Evolutionary conservation across 768 basidiomycete species (phyloP).

Genomic region (Sporobolomyces roseus): DNA sequence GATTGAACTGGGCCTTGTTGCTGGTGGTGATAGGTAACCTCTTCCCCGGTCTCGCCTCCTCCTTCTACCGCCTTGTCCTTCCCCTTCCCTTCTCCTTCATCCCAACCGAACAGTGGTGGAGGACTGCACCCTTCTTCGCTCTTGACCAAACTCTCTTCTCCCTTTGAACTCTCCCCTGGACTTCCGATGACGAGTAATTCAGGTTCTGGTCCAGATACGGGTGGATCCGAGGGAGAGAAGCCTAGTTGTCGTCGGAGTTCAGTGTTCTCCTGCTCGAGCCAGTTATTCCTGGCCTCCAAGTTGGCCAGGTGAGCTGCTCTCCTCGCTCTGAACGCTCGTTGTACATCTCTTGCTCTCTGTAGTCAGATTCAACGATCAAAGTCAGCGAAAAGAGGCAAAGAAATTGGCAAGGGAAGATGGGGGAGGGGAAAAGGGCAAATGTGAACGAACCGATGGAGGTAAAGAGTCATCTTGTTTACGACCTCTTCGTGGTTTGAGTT

Average conservation of each 20-base stretch:
- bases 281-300: conserved; percentile 71
- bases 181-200: background rate
- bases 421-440: background rate
- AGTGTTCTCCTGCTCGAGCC: conserved; percentile 78
- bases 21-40: too few species aligned
- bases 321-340: conserved; percentile 81
- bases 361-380: too few species aligned
- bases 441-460: conserved; percentile 17
- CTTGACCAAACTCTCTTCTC: conserved; percentile 9
- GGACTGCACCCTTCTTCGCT: background rate
- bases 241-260: conserved; percentile 67
- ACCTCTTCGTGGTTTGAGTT: conserved; percentile 10
- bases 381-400: background rate
- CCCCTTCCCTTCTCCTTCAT: background rate
- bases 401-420: background rate
- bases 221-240: conserved; percentile 67
- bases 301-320: conserved; percentile 82
- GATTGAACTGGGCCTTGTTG: too few species aligned
- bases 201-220: conserved; percentile 55
- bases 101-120: conserved; percentile 1
- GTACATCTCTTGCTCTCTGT: conserved; percentile 66
- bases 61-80: background rate
- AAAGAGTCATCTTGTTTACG: conserved; percentile 35
- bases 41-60: too few species aligned
- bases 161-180: conserved; percentile 10